Evolutionary conservation across 2,329 filamentous ascomycete species (phyloP).

Genomic region (Colletotrichum musicola): DNA sequence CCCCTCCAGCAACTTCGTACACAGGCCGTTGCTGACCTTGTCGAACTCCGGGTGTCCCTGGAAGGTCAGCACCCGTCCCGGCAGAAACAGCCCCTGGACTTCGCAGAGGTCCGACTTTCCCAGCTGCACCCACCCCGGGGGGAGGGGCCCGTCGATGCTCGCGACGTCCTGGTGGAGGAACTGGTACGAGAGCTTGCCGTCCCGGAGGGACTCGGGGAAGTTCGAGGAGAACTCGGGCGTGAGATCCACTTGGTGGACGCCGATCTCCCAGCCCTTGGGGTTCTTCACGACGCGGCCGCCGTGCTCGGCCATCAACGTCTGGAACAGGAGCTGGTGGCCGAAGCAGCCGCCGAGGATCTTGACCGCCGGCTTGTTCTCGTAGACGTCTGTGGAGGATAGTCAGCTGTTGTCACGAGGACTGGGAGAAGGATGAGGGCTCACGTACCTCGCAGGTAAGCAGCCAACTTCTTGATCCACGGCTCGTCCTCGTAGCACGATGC

Average conservation of each 20-base stretch:
- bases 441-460: constrained; percentile 39
- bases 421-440: no score
- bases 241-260: constrained; percentile 46
- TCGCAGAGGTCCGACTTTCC: constrained; percentile 48
- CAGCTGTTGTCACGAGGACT: not conserved
- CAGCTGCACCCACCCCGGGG: constrained; percentile 40
- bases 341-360: constrained; percentile 59
- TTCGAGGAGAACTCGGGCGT: constrained; percentile 40
- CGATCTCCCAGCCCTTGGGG: constrained; percentile 48
- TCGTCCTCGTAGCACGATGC: constrained; percentile 48
- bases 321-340: constrained; percentile 56
- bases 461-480: constrained; percentile 42
- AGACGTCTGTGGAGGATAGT: constrained; percentile 40
- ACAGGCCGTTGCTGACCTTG: constrained; percentile 49
- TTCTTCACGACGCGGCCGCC: constrained; percentile 46
- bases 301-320: constrained; percentile 49
- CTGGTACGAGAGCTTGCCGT: constrained; percentile 47
- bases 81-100: constrained; percentile 54
- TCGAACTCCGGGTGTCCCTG: constrained; percentile 60
- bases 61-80: constrained; percentile 53
- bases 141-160: constrained; percentile 35
- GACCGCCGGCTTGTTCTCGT: constrained; percentile 44
- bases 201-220: constrained; percentile 20
- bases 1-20: constrained; percentile 50
- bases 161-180: constrained; percentile 54